phyloP scores from a whole-genome alignment of 1,139 yeast genomes.

The Hansenula sp. region DNA sequence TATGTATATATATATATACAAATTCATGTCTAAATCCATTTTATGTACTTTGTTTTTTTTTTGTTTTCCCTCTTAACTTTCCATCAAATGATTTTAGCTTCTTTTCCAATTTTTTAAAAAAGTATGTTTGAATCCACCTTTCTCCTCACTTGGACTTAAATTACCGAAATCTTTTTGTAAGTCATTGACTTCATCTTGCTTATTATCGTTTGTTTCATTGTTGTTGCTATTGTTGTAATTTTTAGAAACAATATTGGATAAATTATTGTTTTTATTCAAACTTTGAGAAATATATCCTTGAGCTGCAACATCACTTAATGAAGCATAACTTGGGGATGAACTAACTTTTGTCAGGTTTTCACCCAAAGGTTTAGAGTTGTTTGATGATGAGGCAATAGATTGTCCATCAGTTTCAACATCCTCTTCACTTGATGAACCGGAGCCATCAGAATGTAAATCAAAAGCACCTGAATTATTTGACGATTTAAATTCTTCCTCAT shows the following conservation, averaged over 20 bases:
- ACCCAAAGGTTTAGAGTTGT: slow-evolving; percentile 5
- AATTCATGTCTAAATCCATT: background rate
- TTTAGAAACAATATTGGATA: slow-evolving; percentile 9
- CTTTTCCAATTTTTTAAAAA: slow-evolving; percentile 20
- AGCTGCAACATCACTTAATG: slow-evolving; percentile 52
- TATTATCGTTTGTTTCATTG: background rate
- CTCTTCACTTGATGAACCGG: slow-evolving; percentile 12
- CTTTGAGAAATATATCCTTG: slow-evolving; percentile 31
- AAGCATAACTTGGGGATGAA: slow-evolving; percentile 25
- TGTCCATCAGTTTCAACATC: slow-evolving; percentile 5
- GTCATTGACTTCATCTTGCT: slow-evolving; percentile 11
- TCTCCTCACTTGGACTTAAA: slow-evolving; percentile 7
- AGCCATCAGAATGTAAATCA: slow-evolving; percentile 30
- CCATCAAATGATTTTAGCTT: background rate
- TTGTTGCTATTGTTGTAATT: background rate
- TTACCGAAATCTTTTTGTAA: slow-evolving; percentile 17
- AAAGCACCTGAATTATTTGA: slow-evolving; percentile 1
- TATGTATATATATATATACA: background rate
- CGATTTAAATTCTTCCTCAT: background rate
- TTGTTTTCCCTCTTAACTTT: background rate
- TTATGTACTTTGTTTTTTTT: background rate
- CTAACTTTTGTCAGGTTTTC: slow-evolving; percentile 17
- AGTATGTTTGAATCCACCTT: slow-evolving; percentile 10
- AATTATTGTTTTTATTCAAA: slow-evolving; percentile 3
- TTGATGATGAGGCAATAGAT: slow-evolving; percentile 6